Base-by-base conservation (phyloP, 1,139 yeast species). In the Taphrina populina region DNA sequence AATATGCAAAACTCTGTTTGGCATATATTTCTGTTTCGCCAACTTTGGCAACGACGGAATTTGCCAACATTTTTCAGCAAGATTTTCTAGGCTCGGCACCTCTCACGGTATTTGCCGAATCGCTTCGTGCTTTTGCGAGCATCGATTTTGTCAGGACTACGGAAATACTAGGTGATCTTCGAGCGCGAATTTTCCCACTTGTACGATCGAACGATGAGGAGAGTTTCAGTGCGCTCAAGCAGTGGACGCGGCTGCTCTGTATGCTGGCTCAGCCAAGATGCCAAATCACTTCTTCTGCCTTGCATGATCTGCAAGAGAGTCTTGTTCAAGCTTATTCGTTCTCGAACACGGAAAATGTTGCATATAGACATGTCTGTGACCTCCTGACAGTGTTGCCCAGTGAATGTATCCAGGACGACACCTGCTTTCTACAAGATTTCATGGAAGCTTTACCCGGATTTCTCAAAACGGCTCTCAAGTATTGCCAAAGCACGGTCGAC, bases 51-150 rank as follows among this genome's bases (percentile, higher is more conserved):
- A 13, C 2, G 45, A 24, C 11, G 13, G 15, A 15, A 3, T 17
- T 40, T 10, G 23, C 3, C 15, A 15, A 15, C 1, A 20, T 26
- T 15, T 40, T 40, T 24, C 17, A 32, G 6, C 3, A 6, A 13
- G 45, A 40, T 40, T 26, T 40, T n/a, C 45, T 20, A 6, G 11
- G 27, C 13, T 13, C 27, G 11, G 45, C 34, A 15, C 8, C 26
- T 8, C 13, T 40, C 7, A 8, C 15, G 2, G 13, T 6, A 7
- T 40, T 26, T 15, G 11, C 26, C 19, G 29, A 37, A 1, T 20
- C 43, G 23, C 13, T 37, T 8, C 7, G 3, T 21, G 7, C 10
- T 37, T 10, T 37, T 4, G 10, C 8, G 13, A 11, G 6, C 11
- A 13, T 2, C 11, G 21, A 27, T 5, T 3, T 4, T 1, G 30